Percentiles rank a stretch among this genome's conserved stretches.
These are phyloP conservation scores for Metschnikowia cubensis DNA, from an alignment of 805 yeast species.

Conservation along the genomic window DNA sequence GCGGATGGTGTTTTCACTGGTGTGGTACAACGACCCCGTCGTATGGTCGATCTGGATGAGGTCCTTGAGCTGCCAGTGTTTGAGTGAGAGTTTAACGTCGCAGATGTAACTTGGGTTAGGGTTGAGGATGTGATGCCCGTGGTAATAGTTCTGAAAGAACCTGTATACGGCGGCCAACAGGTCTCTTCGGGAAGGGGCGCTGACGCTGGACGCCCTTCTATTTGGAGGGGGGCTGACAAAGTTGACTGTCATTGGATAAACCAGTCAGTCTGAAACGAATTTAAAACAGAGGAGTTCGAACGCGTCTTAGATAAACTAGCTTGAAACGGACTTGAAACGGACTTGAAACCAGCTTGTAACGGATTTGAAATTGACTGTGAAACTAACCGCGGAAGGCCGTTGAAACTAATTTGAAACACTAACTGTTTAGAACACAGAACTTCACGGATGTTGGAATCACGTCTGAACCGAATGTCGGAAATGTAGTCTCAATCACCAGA, in stretches of 20 bases:
- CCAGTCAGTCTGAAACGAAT: not conserved
- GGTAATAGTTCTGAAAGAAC: slow-evolving; percentile 43
- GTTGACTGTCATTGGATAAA: not conserved
- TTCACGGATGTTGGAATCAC: too few species aligned
- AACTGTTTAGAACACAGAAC: too few species aligned
- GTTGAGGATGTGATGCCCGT: slow-evolving; percentile 33
- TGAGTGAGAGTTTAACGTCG: slow-evolving; percentile 29
- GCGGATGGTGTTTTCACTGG: slow-evolving; percentile 51
- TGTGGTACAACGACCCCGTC: slow-evolving; percentile 51
- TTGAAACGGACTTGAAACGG: not conserved
- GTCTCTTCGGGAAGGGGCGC: slow-evolving; percentile 4
- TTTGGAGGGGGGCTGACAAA: not conserved
- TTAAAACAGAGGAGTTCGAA: not conserved
- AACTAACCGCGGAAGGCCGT: not conserved
- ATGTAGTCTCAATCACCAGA: not conserved
- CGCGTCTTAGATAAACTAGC: not conserved
- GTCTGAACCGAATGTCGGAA: too few species aligned
- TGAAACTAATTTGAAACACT: too few species aligned
- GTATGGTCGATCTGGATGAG: slow-evolving; percentile 50
- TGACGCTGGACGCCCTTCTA: slow-evolving; percentile 2
- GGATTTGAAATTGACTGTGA: not conserved
- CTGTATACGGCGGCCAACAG: slow-evolving; percentile 12
- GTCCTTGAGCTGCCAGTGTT: slow-evolving; percentile 82
- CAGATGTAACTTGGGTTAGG: slow-evolving; percentile 36
- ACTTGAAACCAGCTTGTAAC: too few species aligned